A percentile compares a stretch with the other conserved stretches of the same genome.
phyloP scores from a whole-genome alignment of 306 rosid species.

The Mimosa pudica region DNA sequence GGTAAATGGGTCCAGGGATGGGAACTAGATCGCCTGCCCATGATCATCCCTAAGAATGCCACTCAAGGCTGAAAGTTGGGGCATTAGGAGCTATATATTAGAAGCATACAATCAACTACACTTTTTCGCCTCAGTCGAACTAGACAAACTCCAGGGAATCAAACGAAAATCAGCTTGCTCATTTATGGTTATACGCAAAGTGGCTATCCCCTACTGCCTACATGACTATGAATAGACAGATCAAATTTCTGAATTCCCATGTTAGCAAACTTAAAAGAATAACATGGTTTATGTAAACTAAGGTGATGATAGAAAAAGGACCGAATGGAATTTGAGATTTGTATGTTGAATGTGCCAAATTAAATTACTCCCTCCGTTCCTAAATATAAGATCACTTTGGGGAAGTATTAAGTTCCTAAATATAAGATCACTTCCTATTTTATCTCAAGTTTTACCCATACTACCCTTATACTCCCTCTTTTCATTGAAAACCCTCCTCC shows the following conservation, averaged over 20 bases:
- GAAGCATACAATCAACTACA: neutral
- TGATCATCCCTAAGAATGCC: neutral
- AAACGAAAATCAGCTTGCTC: neutral
- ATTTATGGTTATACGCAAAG: neutral
- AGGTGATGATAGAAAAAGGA: constrained; percentile 37
- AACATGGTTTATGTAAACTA: constrained; percentile 19
- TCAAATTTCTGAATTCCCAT: neutral
- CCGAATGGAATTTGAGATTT: constrained; percentile 78
- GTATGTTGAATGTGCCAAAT: constrained; percentile 51
- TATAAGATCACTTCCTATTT: too few relatives aligned
- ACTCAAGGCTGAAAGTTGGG: neutral
- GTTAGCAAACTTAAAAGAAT: constrained; percentile 4
- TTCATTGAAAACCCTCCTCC: too few relatives aligned
- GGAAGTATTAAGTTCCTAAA: too few relatives aligned
- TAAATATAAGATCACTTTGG: too few relatives aligned
- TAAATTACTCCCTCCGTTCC: neutral
- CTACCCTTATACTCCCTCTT: too few relatives aligned
- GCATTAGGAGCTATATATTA: neutral
- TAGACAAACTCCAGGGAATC: neutral
- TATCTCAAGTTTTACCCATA: too few relatives aligned
- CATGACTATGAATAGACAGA: neutral
- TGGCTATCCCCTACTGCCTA: too few relatives aligned
- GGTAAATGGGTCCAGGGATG: neutral
- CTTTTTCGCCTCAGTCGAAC: neutral
- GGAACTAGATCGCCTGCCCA: neutral